These are phyloP conservation scores for Peniophora sp. DNA, from an alignment of 1,284 basidiomycete species.

Conservation along the genomic window DNA sequence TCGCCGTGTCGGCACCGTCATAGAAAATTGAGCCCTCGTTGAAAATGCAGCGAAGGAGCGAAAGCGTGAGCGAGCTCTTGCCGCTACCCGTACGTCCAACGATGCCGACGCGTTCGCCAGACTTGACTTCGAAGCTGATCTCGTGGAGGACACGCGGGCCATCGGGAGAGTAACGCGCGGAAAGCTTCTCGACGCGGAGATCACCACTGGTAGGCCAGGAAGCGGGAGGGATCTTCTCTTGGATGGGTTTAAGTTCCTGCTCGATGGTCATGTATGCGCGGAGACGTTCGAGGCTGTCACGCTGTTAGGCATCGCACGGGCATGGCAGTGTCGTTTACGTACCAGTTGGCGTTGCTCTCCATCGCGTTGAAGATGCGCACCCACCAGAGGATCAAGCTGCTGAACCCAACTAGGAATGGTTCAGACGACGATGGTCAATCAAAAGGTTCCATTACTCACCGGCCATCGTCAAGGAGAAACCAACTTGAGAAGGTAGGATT, in stretches of 20 bases:
- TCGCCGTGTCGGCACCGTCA: not conserved
- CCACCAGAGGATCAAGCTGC: conserved; percentile 44
- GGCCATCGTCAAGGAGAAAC: conserved; percentile 45
- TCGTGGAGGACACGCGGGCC: conserved; percentile 37
- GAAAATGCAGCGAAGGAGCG: conserved; percentile 31
- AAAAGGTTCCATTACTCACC: conserved; percentile 16
- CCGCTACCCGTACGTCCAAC: conserved; percentile 1
- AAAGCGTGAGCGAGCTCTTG: conserved; percentile 32
- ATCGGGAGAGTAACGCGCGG: conserved; percentile 41
- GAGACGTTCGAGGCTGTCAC: conserved; percentile 61
- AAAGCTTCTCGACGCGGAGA: conserved; percentile 54
- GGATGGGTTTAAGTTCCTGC: conserved; percentile 51
- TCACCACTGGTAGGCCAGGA: conserved; percentile 74
- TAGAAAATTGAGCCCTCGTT: conserved; percentile 27
- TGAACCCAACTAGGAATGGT: conserved; percentile 38
- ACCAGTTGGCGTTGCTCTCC: conserved; percentile 21
- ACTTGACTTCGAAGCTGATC: conserved; percentile 37
- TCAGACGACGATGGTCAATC: no score
- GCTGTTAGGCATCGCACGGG: no score
- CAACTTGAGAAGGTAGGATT: conserved; percentile 34
- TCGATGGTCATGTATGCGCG: conserved; percentile 66
- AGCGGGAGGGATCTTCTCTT: conserved; percentile 55
- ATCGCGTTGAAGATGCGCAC: conserved; percentile 48
- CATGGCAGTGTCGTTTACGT: no score
- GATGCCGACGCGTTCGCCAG: conserved; percentile 44